Evolutionary conservation across 2,329 filamentous ascomycete genomes (phyloP).

Genomic region (Trichoderma atrobrunneum): DNA sequence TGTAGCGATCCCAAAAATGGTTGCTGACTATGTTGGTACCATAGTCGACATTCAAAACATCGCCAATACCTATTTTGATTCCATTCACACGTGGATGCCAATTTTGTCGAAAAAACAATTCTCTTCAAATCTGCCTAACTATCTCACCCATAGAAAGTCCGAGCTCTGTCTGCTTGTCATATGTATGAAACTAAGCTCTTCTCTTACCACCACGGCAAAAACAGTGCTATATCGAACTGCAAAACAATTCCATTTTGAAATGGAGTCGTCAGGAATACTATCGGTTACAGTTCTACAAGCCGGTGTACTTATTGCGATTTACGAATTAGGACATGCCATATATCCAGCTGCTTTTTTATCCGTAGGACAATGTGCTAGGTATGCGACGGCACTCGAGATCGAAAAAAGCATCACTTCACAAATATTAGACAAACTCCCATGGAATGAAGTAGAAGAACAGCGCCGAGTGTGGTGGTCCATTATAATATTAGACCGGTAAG

Average conservation of each 20-base stretch:
- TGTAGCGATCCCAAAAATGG: slow-evolving; percentile 1
- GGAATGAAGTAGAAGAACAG: slow-evolving; percentile 20
- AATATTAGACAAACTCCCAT: neutral
- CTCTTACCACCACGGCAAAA: neutral
- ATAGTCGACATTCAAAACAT: slow-evolving; percentile 19
- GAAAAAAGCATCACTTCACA: slow-evolving; percentile 15
- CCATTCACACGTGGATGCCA: slow-evolving; percentile 22
- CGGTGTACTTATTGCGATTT: neutral
- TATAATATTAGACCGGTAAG: slow-evolving; percentile 21
- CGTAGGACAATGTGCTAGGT: slow-evolving; percentile 19
- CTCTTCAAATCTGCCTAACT: slow-evolving; percentile 4
- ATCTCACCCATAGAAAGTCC: neutral
- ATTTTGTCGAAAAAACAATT: slow-evolving; percentile 19
- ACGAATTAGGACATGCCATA: neutral
- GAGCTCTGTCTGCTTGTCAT: slow-evolving; percentile 15
- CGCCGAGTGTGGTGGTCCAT: slow-evolving; percentile 22
- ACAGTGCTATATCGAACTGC: slow-evolving; percentile 17
- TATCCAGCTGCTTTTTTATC: slow-evolving; percentile 6
- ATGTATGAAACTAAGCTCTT: slow-evolving; percentile 18
- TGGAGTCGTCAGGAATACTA: slow-evolving; percentile 13
- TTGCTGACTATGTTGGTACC: slow-evolving; percentile 11
- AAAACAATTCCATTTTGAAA: slow-evolving; percentile 17
- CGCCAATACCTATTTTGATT: slow-evolving; percentile 16
- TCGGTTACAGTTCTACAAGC: slow-evolving; percentile 21
- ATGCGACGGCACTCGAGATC: slow-evolving; percentile 16